A percentile compares a stretch with the other conserved stretches of the same genome.
These are phyloP conservation scores for Colletotrichum godetiae DNA, from an alignment of 2,329 filamentous ascomycete genomes.

Conservation along the genomic window DNA sequence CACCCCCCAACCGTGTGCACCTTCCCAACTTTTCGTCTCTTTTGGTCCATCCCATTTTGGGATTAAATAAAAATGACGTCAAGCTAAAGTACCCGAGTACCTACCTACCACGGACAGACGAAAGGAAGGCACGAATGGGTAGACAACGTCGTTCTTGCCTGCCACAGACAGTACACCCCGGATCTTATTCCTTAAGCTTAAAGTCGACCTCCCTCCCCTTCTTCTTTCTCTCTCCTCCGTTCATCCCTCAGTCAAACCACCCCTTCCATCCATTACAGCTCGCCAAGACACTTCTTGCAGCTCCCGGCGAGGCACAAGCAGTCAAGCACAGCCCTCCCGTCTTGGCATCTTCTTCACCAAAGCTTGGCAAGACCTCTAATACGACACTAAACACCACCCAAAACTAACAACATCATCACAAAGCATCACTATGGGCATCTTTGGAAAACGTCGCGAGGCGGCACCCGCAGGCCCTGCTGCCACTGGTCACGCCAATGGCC, in stretches of 20 bases:
- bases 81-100: background rate
- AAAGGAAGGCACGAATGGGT: background rate
- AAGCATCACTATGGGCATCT: slow-evolving; percentile 24
- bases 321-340: slow-evolving; percentile 32
- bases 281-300: slow-evolving; percentile 25
- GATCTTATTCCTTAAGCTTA: slow-evolving; percentile 28
- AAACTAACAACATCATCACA: background rate
- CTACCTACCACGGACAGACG: background rate
- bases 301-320: slow-evolving; percentile 25
- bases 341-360: slow-evolving; percentile 25
- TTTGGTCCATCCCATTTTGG: background rate
- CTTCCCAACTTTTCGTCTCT: background rate
- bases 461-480: background rate
- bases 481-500: slow-evolving; percentile 4
- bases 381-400: background rate
- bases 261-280: slow-evolving; percentile 20
- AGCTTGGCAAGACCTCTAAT: slow-evolving; percentile 3
- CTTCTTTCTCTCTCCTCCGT: background rate
- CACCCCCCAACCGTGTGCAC: background rate
- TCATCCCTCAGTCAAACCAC: slow-evolving; percentile 2
- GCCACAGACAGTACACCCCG: background rate
- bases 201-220: background rate
- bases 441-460: slow-evolving; percentile 19
- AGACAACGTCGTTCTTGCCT: background rate
- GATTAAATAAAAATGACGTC: slow-evolving; percentile 29